Percentiles rank a stretch among this genome's conserved stretches.
Conservation (phyloP, 2,329 filamentous ascomycete species). For the Xylaria sp. region DNA sequence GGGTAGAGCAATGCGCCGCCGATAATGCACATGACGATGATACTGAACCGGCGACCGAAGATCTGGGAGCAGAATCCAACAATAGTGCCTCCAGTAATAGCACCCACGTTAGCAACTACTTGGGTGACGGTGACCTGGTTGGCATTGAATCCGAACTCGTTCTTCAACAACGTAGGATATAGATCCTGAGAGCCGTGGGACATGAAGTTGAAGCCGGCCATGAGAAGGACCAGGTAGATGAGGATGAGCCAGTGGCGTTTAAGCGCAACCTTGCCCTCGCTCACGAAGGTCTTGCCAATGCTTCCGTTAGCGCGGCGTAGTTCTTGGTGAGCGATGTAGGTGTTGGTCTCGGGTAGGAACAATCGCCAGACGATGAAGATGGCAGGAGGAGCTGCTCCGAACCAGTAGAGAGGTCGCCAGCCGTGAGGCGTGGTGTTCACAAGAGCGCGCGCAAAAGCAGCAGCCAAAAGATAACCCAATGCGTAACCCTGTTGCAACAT, state of each 20-base stretch:
- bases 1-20: constrained; percentile 85
- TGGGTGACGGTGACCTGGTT: constrained; percentile 74
- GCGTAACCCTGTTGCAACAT: constrained; percentile 80
- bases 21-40: constrained; percentile 69
- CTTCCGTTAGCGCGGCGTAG: constrained; percentile 66
- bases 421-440: constrained; percentile 80
- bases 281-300: constrained; percentile 73
- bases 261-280: constrained; percentile 81
- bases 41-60: constrained; percentile 74
- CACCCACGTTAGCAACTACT: constrained; percentile 77
- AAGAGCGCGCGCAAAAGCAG: constrained; percentile 71
- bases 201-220: constrained; percentile 95
- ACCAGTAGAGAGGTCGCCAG: constrained; percentile 92
- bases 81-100: constrained; percentile 72
- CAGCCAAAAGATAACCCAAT: constrained; percentile 70
- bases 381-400: constrained; percentile 81
- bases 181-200: constrained; percentile 77
- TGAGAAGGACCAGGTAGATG: constrained; percentile 83
- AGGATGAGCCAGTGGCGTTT: constrained; percentile 83
- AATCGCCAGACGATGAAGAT: constrained; percentile 83
- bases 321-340: constrained; percentile 73
- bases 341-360: constrained; percentile 80
- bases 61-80: constrained; percentile 76
- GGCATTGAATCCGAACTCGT: constrained; percentile 62
- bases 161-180: constrained; percentile 68